Base-by-base conservation (phyloP, 23 red algal genomes). In the Chondrus crispus region DNA sequence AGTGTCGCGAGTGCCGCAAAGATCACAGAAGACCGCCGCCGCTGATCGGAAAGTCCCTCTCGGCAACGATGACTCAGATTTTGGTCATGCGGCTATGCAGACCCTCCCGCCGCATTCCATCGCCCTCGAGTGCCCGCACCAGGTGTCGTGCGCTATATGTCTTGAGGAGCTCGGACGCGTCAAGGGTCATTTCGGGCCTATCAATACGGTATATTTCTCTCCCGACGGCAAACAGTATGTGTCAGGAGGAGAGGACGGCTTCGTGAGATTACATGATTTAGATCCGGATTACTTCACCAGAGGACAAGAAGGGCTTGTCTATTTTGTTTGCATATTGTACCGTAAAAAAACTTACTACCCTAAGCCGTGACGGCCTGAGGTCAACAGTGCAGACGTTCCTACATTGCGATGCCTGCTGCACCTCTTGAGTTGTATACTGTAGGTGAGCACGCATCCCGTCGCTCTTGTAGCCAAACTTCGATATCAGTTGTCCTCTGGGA, bases 141-240 rank as follows among this genome's bases (percentile, higher is more conserved):
- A 74, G 39, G 37, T 78, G 5, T 29, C 80, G 10, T 93, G 90
- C 82, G 24, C 90, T 29, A 84, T 93, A 4, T 93, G 90, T 24
- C 69, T 93, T 3, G 90, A 93, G 11, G 46, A 60, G 70, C 85
- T 93, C 39, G 94, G 94, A 37, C 72, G 89, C 33, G 91, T 99
- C 41, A 82, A 93, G 48, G 97, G 97, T 37, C 97, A 99, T 60
- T 99, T 99, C 80, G 97, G 97, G 55, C 97, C 97, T 14, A 99
- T 99, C 81, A 99, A 99, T 64, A 93, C 88, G 13, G 88, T 99
- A 5, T 72, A 94, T 16, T 99, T 96, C 55, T 91, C 93, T 20
- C 97, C 93, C 2, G 87, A 99, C 57, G 97, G 97, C 18, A 88
- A 55, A 38, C 78, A 87, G 33, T 99, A 94, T 63, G 95, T 93